These are phyloP conservation scores for Musa balbisiana DNA, from an alignment of 202 grass and related monocot genomes.

Conservation along the genomic window DNA sequence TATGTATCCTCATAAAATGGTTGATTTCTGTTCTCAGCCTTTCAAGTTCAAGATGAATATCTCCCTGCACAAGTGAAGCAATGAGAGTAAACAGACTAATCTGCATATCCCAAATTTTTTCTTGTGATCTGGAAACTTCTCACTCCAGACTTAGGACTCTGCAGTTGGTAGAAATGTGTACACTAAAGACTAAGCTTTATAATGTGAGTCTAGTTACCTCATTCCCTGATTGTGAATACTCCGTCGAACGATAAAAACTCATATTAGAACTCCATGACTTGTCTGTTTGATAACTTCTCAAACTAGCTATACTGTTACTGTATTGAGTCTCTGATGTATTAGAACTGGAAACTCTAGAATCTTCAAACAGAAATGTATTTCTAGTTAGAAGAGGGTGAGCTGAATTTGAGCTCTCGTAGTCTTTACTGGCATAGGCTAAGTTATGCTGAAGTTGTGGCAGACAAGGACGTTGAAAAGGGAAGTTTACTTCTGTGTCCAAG, in stretches of 20 bases:
- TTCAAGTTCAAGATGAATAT: constrained; percentile 55
- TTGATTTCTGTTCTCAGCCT: constrained; percentile 41
- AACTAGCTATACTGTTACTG: constrained; percentile 38
- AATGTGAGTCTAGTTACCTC: constrained; percentile 27
- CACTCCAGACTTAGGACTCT: not conserved
- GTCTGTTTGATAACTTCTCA: constrained; percentile 55
- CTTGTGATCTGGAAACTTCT: not conserved
- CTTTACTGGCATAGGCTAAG: not conserved
- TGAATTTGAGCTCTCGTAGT: not conserved
- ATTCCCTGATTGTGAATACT: constrained; percentile 24
- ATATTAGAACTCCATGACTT: constrained; percentile 7
- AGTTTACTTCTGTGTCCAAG: not conserved
- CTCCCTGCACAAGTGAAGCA: constrained; percentile 34
- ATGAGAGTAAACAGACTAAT: constrained; percentile 2
- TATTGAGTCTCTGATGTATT: constrained; percentile 14
- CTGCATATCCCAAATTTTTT: not conserved
- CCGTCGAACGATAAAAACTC: constrained; percentile 26
- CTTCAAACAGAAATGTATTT: constrained; percentile 18
- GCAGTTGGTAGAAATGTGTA: not conserved
- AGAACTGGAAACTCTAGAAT: constrained; percentile 26
- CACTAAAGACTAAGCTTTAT: not conserved
- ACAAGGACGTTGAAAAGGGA: not conserved
- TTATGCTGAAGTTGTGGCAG: not conserved
- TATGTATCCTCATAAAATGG: constrained; percentile 40
- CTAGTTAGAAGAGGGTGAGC: constrained; percentile 2